Evolutionary conservation across 441 rosid species (phyloP).

Genomic region (Brassica balearica): DNA sequence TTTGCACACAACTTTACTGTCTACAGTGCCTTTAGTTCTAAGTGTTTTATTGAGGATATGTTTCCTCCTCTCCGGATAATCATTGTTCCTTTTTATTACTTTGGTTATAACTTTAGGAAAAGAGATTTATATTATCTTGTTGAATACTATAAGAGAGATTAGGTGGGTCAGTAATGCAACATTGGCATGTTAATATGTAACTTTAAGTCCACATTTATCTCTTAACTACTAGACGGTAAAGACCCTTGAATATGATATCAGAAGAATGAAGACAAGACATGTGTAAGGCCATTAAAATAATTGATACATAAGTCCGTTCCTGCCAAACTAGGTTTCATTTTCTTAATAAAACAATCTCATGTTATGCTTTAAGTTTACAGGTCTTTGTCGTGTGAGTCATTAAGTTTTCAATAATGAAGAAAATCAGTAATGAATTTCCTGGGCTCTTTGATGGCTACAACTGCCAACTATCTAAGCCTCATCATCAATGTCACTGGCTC

Average conservation of each 20-base stretch:
- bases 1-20: constrained; percentile 3
- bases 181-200: constrained; percentile 29
- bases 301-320: constrained; percentile 20
- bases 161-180: not conserved
- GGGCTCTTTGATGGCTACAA: constrained; percentile 27
- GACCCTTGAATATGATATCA: not conserved
- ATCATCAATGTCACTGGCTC: constrained; percentile 24
- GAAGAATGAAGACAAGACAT: constrained; percentile 36
- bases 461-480: constrained; percentile 31
- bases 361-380: constrained; percentile 22
- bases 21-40: not conserved
- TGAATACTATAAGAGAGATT: too few species aligned
- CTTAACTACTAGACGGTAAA: not conserved
- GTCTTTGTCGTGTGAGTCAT: constrained; percentile 33
- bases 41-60: constrained; percentile 5
- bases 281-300: constrained; percentile 31
- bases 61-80: not conserved
- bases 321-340: constrained; percentile 39
- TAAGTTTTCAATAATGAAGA: constrained; percentile 26
- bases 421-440: not conserved
- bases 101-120: constrained; percentile 33
- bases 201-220: not conserved
- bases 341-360: constrained; percentile 35
- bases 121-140: not conserved
- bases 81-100: constrained; percentile 7